A percentile compares a stretch with the other conserved stretches of the same genome.
These are phyloP conservation scores for Gaultheria prostrata DNA, from an alignment of 148 eudicot genomes.

Conservation along the genomic window DNA sequence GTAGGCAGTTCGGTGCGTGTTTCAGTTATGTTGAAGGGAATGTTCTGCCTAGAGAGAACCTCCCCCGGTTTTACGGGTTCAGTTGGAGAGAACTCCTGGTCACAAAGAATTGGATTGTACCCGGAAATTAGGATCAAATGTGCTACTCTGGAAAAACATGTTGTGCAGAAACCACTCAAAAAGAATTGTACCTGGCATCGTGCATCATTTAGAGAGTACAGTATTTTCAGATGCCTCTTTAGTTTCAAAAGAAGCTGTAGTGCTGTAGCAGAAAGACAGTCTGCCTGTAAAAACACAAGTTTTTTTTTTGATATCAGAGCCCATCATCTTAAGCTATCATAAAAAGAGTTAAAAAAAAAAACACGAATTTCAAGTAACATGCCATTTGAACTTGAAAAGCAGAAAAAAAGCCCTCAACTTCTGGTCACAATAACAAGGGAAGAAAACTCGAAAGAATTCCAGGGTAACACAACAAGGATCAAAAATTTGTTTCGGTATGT, in stretches of 20 bases:
- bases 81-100: conserved; percentile 82
- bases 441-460: neutral
- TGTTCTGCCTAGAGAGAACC: conserved; percentile 60
- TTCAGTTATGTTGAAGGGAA: conserved; percentile 62
- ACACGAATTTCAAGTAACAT: neutral
- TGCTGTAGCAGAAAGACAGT: conserved; percentile 76
- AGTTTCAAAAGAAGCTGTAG: conserved; percentile 82
- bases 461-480: neutral
- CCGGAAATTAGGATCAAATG: neutral
- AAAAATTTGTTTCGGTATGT: neutral
- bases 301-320: neutral
- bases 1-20: conserved; percentile 49
- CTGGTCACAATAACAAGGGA: neutral
- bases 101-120: neutral
- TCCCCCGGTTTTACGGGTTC: conserved; percentile 88
- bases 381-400: neutral
- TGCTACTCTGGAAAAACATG: neutral
- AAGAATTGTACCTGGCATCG: conserved; percentile 73
- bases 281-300: conserved; percentile 51
- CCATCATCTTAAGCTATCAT: neutral
- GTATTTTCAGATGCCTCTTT: conserved; percentile 89
- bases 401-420: neutral
- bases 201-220: conserved; percentile 74
- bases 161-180: neutral
- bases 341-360: neutral